These are phyloP conservation scores for Botrytis byssoidea DNA, from an alignment of 2,329 filamentous ascomycete genomes.

Conservation along the genomic window DNA sequence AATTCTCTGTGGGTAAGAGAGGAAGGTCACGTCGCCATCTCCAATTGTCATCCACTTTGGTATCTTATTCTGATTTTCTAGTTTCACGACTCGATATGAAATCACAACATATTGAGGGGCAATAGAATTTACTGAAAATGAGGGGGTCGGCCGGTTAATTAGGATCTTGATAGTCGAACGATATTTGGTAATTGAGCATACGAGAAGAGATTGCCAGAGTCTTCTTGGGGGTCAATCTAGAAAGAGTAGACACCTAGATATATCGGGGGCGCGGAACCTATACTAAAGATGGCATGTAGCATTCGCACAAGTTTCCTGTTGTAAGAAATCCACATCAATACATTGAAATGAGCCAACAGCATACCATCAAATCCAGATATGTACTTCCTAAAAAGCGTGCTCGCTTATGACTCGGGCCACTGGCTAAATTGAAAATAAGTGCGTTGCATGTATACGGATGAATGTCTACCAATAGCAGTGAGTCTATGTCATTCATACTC, in stretches of 20 bases:
- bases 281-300: background rate
- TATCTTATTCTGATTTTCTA: background rate
- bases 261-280: background rate
- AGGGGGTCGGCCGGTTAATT: background rate
- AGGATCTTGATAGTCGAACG: background rate
- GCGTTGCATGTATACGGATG: background rate
- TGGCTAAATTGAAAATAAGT: background rate
- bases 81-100: constrained; percentile 3
- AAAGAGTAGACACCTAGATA: background rate
- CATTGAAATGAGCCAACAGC: background rate
- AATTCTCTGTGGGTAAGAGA: background rate
- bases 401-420: constrained; percentile 5
- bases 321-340: background rate
- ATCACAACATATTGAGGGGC: background rate
- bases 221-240: background rate
- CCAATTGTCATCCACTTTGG: constrained; percentile 2
- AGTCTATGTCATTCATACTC: background rate
- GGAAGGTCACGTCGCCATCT: background rate
- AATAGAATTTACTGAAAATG: background rate
- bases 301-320: background rate
- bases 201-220: background rate
- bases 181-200: background rate
- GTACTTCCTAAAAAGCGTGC: background rate
- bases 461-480: background rate
- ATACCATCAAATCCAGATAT: background rate